A percentile compares a stretch with the other conserved stretches of the same genome.
Conservation (phyloP, 1,284 basidiomycete species). For the Ganoderma boninense region DNA sequence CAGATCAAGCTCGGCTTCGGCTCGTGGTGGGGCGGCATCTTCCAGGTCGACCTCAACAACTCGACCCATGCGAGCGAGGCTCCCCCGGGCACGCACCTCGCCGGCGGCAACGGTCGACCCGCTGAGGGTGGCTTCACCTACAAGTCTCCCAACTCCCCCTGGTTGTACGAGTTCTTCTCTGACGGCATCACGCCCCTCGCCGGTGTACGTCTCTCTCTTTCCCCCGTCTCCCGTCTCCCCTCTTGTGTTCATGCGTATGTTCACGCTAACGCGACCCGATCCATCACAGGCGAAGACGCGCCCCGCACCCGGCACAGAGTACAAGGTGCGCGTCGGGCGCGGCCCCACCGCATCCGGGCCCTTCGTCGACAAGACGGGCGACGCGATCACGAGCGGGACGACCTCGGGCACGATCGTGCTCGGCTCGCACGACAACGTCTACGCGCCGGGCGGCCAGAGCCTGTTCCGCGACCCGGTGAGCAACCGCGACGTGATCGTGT, state of each 20-base stretch:
- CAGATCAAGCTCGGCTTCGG: conserved; percentile 17
- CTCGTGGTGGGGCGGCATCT: conserved; percentile 19
- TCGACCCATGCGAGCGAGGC: not conserved
- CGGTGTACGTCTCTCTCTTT: not conserved
- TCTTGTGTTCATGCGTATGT: not conserved
- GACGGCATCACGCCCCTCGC: conserved; percentile 13
- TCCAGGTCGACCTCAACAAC: conserved; percentile 9
- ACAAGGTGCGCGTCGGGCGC: conserved; percentile 41
- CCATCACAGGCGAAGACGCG: not conserved
- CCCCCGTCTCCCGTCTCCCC: not conserved
- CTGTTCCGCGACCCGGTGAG: conserved; percentile 24
- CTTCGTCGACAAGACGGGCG: conserved; percentile 39
- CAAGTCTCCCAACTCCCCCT: conserved; percentile 2
- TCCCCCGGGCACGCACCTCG: conserved; percentile 9
- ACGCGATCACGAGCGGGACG: conserved; percentile 33
- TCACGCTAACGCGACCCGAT: not conserved
- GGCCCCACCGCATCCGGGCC: conserved; percentile 38
- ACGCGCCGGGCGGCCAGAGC: conserved; percentile 42
- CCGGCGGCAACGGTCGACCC: not conserved
- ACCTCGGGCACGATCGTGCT: conserved; percentile 40
- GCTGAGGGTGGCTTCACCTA: conserved; percentile 11
- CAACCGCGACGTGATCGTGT: conserved; percentile 25
- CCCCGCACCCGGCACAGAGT: conserved; percentile 7
- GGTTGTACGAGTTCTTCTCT: conserved; percentile 15
- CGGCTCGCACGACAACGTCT: conserved; percentile 44